These are phyloP conservation scores for Lasiosphaeris hirsuta DNA, from an alignment of 495 filamentous ascomycete species.

Conservation along the genomic window DNA sequence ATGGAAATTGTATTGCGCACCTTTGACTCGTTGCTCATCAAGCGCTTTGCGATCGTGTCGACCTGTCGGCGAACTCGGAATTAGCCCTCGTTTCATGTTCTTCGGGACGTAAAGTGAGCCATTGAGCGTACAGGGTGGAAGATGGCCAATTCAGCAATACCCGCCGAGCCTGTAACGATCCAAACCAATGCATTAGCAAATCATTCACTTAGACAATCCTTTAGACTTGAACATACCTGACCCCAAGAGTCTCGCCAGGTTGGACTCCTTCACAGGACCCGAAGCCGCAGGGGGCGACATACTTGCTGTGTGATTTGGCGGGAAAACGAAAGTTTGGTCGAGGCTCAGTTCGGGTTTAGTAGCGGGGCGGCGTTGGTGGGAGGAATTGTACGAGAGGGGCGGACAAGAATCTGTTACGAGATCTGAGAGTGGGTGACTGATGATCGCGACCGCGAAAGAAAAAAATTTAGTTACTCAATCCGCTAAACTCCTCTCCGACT, in stretches of 20 bases:
- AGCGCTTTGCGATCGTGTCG: constrained; percentile 95
- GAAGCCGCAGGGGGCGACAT: constrained; percentile 50
- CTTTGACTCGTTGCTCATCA: constrained; percentile 95
- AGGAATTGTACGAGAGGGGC: not conserved
- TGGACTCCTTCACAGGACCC: constrained; percentile 82
- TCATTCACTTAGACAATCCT: not conserved
- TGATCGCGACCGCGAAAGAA: not conserved
- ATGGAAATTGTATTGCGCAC: constrained; percentile 35
- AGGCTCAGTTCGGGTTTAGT: not conserved
- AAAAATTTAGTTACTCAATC: constrained; percentile 16
- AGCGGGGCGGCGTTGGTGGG: too few species aligned
- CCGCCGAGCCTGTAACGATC: constrained; percentile 67
- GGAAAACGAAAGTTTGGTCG: constrained; percentile 1
- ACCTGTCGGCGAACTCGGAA: constrained; percentile 58
- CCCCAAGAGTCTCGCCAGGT: constrained; percentile 79
- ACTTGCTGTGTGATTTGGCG: constrained; percentile 11
- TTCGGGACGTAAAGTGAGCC: constrained; percentile 1
- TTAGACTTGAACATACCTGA: constrained; percentile 61
- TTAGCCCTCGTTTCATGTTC: not conserved
- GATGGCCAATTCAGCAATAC: constrained; percentile 92
- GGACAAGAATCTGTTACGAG: too few species aligned
- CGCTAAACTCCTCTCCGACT: constrained; percentile 15
- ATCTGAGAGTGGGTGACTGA: too few species aligned
- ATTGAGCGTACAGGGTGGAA: constrained; percentile 79
- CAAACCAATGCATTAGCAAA: not conserved